phyloP scores from a whole-genome alignment of 2,329 filamentous ascomycete genomes.

The Sporothrix phasma region DNA sequence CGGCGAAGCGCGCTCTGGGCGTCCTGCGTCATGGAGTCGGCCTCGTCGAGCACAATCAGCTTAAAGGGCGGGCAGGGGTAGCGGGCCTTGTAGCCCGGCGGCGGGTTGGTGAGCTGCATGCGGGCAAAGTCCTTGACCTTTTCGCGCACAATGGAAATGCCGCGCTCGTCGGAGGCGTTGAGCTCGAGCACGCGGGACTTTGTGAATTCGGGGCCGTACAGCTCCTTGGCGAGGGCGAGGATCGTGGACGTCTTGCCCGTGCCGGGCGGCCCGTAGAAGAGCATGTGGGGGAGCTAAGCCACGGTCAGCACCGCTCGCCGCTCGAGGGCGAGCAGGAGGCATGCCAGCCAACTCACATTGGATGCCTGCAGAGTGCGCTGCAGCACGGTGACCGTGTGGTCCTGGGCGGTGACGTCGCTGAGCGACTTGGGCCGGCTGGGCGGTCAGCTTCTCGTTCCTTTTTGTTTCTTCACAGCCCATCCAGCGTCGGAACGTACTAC shows the following conservation, averaged over 20 bases:
- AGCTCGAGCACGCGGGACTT: constrained; percentile 94
- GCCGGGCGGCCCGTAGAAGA: constrained; percentile 95
- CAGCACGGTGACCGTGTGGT: constrained; percentile 89
- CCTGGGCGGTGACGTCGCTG: constrained; percentile 91
- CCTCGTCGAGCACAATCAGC: constrained; percentile 96
- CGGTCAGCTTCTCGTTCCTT: constrained; percentile 23
- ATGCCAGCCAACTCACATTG: constrained; percentile 48
- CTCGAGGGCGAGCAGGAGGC: neutral
- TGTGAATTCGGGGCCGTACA: constrained; percentile 91
- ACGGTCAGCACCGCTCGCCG: neutral
- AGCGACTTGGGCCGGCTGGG: constrained; percentile 82
- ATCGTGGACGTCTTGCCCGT: constrained; percentile 98
- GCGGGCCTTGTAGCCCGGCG: constrained; percentile 54
- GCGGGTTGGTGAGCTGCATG: constrained; percentile 81
- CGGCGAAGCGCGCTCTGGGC: constrained; percentile 84
- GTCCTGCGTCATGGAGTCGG: constrained; percentile 98
- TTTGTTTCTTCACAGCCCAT: neutral
- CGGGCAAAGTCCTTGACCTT: constrained; percentile 98
- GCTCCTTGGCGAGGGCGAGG: constrained; percentile 90
- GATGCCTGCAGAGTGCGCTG: constrained; percentile 88
- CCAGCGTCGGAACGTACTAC: constrained; percentile 56
- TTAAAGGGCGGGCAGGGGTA: constrained; percentile 98
- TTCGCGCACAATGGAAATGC: constrained; percentile 91
- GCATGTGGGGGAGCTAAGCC: constrained; percentile 81
- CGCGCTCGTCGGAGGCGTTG: constrained; percentile 97